These are phyloP conservation scores for Margaritispora aquatica DNA, from an alignment of 495 filamentous ascomycete genomes.

Conservation along the genomic window DNA sequence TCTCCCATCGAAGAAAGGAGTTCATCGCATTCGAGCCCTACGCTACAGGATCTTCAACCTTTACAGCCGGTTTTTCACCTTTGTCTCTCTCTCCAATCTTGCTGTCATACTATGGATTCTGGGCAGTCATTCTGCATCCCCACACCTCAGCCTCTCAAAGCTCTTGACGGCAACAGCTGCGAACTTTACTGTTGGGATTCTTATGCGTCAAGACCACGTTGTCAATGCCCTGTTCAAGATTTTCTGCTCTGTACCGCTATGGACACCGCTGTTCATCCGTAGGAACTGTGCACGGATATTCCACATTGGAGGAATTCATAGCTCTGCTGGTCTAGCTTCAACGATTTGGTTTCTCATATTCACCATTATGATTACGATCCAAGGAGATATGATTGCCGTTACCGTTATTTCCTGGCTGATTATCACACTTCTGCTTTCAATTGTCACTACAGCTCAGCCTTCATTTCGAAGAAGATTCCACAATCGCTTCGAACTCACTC, in stretches of 20 bases:
- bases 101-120: background rate
- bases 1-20: background rate
- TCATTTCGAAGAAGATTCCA: slow-evolving; percentile 46
- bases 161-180: slow-evolving; percentile 2
- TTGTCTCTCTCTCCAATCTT: slow-evolving; percentile 1
- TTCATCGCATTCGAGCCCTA: background rate
- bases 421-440: slow-evolving; percentile 34
- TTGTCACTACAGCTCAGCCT: slow-evolving; percentile 42
- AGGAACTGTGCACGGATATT: slow-evolving; percentile 65
- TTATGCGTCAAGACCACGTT: slow-evolving; percentile 68
- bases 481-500: slow-evolving; percentile 59
- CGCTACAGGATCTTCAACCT: slow-evolving; percentile 1
- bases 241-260: slow-evolving; percentile 48
- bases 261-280: slow-evolving; percentile 53
- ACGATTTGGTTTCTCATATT: slow-evolving; percentile 60
- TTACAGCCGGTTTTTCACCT: slow-evolving; percentile 1
- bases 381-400: slow-evolving; percentile 2
- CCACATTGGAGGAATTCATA: slow-evolving; percentile 71
- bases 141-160: background rate
- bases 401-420: slow-evolving; percentile 30
- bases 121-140: background rate
- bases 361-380: slow-evolving; percentile 28
- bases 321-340: slow-evolving; percentile 59
- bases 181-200: slow-evolving; percentile 4
- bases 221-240: slow-evolving; percentile 64